Conservation (phyloP, 768 basidiomycete genomes). For the Collybiopsis luxurians region DNA sequence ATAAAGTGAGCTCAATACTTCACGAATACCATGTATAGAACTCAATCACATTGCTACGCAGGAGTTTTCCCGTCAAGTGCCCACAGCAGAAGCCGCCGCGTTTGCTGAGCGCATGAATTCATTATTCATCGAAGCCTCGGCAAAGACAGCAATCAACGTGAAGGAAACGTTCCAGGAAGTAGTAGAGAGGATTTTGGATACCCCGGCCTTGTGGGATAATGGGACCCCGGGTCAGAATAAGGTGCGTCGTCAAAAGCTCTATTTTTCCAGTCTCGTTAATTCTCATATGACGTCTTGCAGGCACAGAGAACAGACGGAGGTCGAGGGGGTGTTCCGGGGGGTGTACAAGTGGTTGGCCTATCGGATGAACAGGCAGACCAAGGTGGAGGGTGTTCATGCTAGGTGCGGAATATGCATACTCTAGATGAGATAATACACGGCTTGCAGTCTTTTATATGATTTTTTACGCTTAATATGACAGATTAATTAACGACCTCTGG, state of each 20-base stretch:
- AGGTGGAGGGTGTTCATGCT: constrained; percentile 29
- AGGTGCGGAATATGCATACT: no score
- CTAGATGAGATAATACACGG: neutral
- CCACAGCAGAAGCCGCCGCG: constrained; percentile 69
- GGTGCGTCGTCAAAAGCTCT: neutral
- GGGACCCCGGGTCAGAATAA: constrained; percentile 20
- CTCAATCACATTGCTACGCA: constrained; percentile 23
- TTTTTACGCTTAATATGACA: no score
- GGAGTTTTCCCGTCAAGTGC: constrained; percentile 90
- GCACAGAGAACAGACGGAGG: constrained; percentile 36
- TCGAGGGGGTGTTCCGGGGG: constrained; percentile 47
- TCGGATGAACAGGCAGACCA: constrained; percentile 20
- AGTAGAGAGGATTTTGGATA: constrained; percentile 64
- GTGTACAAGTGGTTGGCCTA: constrained; percentile 43
- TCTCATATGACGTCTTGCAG: neutral
- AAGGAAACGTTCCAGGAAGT: constrained; percentile 40
- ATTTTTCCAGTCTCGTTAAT: neutral
- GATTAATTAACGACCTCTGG: no score
- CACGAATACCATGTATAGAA: neutral
- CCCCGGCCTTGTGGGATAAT: constrained; percentile 74
- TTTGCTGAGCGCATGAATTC: constrained; percentile 84
- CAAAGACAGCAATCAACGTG: constrained; percentile 88
- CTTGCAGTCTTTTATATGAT: no score
- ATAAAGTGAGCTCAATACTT: constrained; percentile 56
- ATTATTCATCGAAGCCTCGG: constrained; percentile 89